These are phyloP conservation scores for Carex cristatella DNA, from an alignment of 176 grass and related monocot species.

Conservation along the genomic window DNA sequence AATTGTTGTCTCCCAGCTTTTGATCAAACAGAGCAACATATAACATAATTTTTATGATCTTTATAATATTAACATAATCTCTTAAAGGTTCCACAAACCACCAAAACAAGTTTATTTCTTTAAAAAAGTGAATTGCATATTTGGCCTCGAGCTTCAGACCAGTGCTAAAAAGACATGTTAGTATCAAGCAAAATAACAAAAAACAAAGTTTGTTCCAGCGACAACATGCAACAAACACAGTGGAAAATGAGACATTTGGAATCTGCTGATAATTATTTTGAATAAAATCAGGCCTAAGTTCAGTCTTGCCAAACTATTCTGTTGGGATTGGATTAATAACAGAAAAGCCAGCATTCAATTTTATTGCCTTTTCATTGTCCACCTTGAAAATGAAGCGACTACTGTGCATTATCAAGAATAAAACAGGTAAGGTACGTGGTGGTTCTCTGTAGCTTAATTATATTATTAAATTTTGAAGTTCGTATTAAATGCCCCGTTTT, in stretches of 20 bases:
- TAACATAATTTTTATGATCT: neutral
- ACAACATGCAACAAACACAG: neutral
- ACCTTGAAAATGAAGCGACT: neutral
- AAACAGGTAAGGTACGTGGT: neutral
- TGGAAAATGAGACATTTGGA: neutral
- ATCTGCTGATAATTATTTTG: neutral
- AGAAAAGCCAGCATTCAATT: neutral
- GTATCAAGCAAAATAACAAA: neutral
- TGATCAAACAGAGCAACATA: neutral
- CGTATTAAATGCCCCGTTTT: neutral
- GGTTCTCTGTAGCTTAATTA: neutral
- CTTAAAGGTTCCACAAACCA: neutral
- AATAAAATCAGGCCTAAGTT: neutral
- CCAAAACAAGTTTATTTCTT: neutral
- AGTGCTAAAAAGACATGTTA: neutral
- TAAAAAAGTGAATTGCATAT: neutral
- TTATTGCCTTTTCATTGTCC: neutral
- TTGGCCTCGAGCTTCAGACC: neutral
- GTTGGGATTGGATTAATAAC: conserved; percentile 16
- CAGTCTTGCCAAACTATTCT: neutral
- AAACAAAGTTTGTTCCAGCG: neutral
- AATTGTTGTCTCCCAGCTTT: neutral
- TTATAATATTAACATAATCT: neutral
- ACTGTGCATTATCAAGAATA: neutral
- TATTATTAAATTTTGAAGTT: neutral